Conservation (phyloP, 2,329 filamentous ascomycete species). For the Grosmannia clavigera region DNA sequence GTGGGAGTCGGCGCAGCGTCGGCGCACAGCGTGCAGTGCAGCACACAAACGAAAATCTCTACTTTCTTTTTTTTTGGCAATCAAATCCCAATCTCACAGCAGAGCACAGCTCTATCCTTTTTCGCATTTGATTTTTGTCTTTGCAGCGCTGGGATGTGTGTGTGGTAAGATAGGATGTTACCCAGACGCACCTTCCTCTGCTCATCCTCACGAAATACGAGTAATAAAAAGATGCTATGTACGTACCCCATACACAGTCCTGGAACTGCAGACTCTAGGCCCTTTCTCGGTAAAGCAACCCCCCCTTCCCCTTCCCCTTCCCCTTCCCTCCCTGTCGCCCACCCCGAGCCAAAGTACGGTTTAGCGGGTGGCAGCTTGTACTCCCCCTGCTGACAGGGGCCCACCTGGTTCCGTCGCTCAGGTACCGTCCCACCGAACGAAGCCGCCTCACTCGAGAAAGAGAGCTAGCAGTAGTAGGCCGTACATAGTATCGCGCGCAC, state of each 20-base stretch:
- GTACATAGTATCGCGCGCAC: neutral
- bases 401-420: slow-evolving; percentile 2
- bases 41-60: too few relatives aligned
- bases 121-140: neutral
- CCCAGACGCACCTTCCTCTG: neutral
- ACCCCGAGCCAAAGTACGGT: neutral
- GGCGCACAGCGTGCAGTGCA: too few relatives aligned
- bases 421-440: slow-evolving; percentile 1
- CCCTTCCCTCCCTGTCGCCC: neutral
- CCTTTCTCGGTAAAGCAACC: neutral
- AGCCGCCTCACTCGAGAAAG: neutral
- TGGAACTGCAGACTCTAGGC: neutral
- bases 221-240: neutral
- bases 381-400: neutral
- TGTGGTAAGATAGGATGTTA: neutral
- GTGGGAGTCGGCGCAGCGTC: too few relatives aligned
- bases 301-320: neutral
- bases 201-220: neutral
- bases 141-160: neutral
- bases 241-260: neutral
- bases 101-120: too few relatives aligned
- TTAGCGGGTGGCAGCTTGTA: neutral
- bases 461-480: too few relatives aligned
- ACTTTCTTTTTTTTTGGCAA: too few relatives aligned
- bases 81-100: too few relatives aligned